These are phyloP conservation scores for Dorcoceras hygrometricum DNA, from an alignment of 257 asterid genomes.

Conservation along the genomic window DNA sequence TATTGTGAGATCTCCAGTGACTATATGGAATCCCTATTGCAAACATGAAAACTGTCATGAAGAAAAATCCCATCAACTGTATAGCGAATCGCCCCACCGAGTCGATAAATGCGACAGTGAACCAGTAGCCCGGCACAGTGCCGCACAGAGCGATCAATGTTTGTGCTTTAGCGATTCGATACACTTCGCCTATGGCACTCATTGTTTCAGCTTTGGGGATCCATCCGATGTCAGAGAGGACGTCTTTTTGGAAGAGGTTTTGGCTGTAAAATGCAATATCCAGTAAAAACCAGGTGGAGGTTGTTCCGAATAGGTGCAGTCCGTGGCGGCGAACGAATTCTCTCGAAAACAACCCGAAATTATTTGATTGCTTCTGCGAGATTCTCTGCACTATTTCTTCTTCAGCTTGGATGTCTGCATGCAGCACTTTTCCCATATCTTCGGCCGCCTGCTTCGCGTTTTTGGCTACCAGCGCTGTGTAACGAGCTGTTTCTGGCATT, in stretches of 20 bases:
- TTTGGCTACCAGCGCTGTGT: conserved; percentile 32
- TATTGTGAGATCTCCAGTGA: background rate
- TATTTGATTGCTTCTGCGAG: background rate
- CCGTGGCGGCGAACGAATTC: conserved; percentile 8
- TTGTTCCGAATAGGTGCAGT: conserved; percentile 1
- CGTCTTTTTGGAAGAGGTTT: conserved; percentile 9
- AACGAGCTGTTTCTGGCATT: conserved; percentile 38
- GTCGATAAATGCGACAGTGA: conserved; percentile 2
- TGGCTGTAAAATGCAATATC: conserved; percentile 18
- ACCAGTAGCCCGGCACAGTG: conserved; percentile 13
- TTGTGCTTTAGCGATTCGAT: background rate
- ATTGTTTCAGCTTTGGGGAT: background rate
- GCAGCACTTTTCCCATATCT: conserved; percentile 31
- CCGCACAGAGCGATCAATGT: background rate
- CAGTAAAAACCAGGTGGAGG: conserved; percentile 5
- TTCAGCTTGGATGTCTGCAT: conserved; percentile 28
- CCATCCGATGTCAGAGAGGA: background rate
- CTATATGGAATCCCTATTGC: background rate
- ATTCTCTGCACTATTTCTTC: conserved; percentile 9
- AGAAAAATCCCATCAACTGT: conserved; percentile 15
- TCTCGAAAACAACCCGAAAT: background rate
- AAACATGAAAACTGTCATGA: conserved; percentile 9
- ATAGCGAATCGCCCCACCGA: background rate
- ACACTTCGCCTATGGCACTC: conserved; percentile 4
- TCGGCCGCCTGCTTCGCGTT: conserved; percentile 31